These are phyloP conservation scores for Nidularia pulvinata DNA, from an alignment of 768 basidiomycete genomes.

Conservation along the genomic window DNA sequence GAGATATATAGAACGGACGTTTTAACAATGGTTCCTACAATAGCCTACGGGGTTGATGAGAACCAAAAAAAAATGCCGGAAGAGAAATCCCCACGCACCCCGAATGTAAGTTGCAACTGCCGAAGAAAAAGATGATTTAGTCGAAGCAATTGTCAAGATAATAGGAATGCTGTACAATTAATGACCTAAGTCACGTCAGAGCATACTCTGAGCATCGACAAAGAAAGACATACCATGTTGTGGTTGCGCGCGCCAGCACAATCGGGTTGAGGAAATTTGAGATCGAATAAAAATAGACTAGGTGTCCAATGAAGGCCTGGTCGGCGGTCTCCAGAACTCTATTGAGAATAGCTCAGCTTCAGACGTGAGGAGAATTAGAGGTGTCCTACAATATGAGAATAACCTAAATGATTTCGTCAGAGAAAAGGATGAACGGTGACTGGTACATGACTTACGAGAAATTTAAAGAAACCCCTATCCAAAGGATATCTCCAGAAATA, in stretches of 20 bases:
- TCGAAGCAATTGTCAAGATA: neutral
- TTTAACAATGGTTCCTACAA: constrained; percentile 63
- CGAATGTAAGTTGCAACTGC: constrained; percentile 46
- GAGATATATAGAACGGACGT: constrained; percentile 16
- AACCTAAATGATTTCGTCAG: constrained; percentile 22
- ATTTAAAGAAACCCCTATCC: constrained; percentile 51
- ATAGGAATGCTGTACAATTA: constrained; percentile 39
- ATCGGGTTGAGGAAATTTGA: constrained; percentile 34
- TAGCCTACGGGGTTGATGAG: constrained; percentile 29
- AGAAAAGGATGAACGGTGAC: neutral
- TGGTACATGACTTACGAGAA: constrained; percentile 36
- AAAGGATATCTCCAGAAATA: constrained; percentile 57
- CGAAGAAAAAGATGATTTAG: constrained; percentile 1
- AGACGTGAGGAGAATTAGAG: neutral
- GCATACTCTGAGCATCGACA: neutral
- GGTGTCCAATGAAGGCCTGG: constrained; percentile 55
- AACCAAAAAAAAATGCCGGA: neutral
- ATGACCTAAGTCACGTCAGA: constrained; percentile 35
- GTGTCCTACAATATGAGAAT: constrained; percentile 29
- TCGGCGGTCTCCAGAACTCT: constrained; percentile 48
- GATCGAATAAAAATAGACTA: constrained; percentile 56
- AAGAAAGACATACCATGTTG: constrained; percentile 39
- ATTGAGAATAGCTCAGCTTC: neutral
- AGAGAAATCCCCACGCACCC: constrained; percentile 24
- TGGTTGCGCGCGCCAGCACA: constrained; percentile 32